A percentile compares a stretch with the other conserved stretches of the same genome.
phyloP scores from a whole-genome alignment of 2,329 filamentous ascomycete genomes.

The Mycosphaerella sp. region DNA sequence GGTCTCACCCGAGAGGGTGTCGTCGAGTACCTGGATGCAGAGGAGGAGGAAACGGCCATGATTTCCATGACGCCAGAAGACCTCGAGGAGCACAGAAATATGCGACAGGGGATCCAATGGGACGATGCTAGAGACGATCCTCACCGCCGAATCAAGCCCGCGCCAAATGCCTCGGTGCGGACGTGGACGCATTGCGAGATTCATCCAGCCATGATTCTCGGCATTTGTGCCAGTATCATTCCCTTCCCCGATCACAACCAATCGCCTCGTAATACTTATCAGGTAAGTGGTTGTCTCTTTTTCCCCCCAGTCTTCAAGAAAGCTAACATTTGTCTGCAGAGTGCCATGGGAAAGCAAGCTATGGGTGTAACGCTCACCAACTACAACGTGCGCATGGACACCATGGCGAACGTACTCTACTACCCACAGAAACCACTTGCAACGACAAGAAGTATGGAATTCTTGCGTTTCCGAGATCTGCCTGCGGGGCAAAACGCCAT shows the following conservation, averaged over 20 bases:
- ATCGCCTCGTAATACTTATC: slow-evolving; percentile 88
- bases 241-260: slow-evolving; percentile 99
- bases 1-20: slow-evolving; percentile 76
- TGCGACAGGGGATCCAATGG: slow-evolving; percentile 31
- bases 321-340: slow-evolving; percentile 54
- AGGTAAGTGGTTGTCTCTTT: background rate
- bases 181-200: slow-evolving; percentile 99
- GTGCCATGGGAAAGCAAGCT: slow-evolving; percentile 99
- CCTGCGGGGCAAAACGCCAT: slow-evolving; percentile 98
- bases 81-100: slow-evolving; percentile 55
- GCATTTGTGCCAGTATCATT: slow-evolving; percentile 98
- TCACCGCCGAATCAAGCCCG: slow-evolving; percentile 81
- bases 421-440: slow-evolving; percentile 97
- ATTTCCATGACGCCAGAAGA: slow-evolving; percentile 99
- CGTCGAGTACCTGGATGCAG: slow-evolving; percentile 93
- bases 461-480: slow-evolving; percentile 93
- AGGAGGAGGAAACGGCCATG: slow-evolving; percentile 98
- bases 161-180: slow-evolving; percentile 78
- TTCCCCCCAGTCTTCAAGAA: background rate
- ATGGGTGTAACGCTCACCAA: slow-evolving; percentile 99
- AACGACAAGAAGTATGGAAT: slow-evolving; percentile 97
- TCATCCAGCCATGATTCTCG: slow-evolving; percentile 97
- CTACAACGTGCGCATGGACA: slow-evolving; percentile 95
- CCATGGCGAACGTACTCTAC: slow-evolving; percentile 98
- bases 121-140: slow-evolving; percentile 61